Conservation (phyloP, 495 filamentous ascomycete genomes). For the Tuber magnatum region DNA sequence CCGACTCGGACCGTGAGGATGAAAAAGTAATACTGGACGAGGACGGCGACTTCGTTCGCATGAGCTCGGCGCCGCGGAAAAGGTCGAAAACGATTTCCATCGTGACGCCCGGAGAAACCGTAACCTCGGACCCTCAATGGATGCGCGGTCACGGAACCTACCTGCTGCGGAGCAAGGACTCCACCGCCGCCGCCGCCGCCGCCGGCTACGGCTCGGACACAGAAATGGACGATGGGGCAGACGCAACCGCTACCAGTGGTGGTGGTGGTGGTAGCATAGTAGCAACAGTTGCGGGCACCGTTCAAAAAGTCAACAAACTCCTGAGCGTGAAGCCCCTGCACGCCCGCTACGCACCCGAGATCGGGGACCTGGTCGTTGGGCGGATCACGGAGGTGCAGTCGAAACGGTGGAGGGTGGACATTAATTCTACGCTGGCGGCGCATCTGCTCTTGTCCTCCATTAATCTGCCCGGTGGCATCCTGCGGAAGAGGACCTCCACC, state of each 20-base stretch:
- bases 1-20: slow-evolving; percentile 43
- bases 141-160: slow-evolving; percentile 61
- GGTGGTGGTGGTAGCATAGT: slow-evolving; percentile 54
- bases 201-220: background rate
- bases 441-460: slow-evolving; percentile 77
- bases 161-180: background rate
- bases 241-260: background rate
- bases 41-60: slow-evolving; percentile 55
- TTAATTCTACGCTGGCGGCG: slow-evolving; percentile 74
- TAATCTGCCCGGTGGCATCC: slow-evolving; percentile 88
- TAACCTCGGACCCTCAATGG: slow-evolving; percentile 91
- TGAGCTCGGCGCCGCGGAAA: slow-evolving; percentile 44
- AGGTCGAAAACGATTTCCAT: slow-evolving; percentile 50
- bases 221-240: slow-evolving; percentile 14
- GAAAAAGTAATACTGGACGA: slow-evolving; percentile 46
- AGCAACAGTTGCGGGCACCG: slow-evolving; percentile 77
- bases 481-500: slow-evolving; percentile 80
- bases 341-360: slow-evolving; percentile 90
- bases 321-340: slow-evolving; percentile 81
- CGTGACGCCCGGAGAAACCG: slow-evolving; percentile 80
- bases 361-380: slow-evolving; percentile 90
- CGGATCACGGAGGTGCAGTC: slow-evolving; percentile 87
- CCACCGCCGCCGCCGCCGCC: background rate
- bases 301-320: slow-evolving; percentile 90
- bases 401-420: slow-evolving; percentile 87